Evolutionary conservation across 1,284 basidiomycete genomes (phyloP).

Genomic region (Rhodotorula sp.): DNA sequence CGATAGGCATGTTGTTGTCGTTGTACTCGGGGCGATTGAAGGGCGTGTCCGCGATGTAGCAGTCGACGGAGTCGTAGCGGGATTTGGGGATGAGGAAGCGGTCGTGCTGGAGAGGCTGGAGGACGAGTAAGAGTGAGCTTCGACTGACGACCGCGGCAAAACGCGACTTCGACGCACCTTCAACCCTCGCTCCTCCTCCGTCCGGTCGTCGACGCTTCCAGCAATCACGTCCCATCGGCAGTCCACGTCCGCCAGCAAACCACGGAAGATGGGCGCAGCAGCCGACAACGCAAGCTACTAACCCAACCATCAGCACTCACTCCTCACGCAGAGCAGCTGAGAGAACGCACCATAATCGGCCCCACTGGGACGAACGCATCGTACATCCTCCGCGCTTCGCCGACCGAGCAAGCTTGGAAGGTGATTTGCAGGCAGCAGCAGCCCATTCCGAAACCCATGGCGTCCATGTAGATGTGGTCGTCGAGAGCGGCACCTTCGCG

Average conservation of each 20-base stretch:
- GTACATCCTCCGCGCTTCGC: conserved; percentile 87
- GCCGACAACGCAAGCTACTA: conserved; percentile 84
- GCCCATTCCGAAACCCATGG: conserved; percentile 99
- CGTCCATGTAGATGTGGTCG: conserved; percentile 97
- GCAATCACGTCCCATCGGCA: conserved; percentile 98
- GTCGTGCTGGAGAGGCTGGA: conserved; percentile 70
- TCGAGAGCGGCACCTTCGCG: conserved; percentile 78
- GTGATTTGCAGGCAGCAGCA: conserved; percentile 97
- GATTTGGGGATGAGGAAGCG: conserved; percentile 86
- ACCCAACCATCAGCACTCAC: background rate
- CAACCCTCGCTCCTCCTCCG: conserved; percentile 85
- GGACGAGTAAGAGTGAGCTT: background rate
- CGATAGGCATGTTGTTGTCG: conserved; percentile 78
- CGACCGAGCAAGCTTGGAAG: conserved; percentile 92
- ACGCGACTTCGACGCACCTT: conserved; percentile 56
- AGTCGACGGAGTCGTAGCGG: conserved; percentile 91
- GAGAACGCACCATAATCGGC: conserved; percentile 74
- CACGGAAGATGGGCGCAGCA: conserved; percentile 89
- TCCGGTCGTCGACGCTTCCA: conserved; percentile 94
- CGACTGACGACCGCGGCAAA: background rate
- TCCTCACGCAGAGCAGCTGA: conserved; percentile 13
- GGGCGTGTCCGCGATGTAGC: conserved; percentile 81
- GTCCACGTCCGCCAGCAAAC: conserved; percentile 93
- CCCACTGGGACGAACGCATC: conserved; percentile 91
- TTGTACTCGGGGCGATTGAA: conserved; percentile 86